Base-by-base conservation (phyloP, 495 filamentous ascomycete genomes). In the Penicillium steckii region DNA sequence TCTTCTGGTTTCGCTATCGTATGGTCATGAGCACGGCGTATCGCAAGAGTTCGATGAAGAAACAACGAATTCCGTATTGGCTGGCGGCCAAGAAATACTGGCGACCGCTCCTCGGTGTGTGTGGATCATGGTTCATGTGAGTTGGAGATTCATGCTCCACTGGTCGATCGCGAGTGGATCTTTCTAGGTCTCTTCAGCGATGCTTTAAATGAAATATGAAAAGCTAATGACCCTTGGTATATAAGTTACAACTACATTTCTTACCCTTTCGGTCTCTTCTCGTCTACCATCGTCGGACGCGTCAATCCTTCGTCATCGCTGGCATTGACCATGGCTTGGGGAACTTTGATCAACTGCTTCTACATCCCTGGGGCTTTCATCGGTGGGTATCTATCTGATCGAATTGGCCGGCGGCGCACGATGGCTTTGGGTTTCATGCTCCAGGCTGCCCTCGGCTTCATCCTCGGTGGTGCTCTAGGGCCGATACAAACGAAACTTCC, bases 351-450 rank as follows among this genome's bases (percentile, higher is more conserved):
- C 74, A 90, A 90, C 64, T 70, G 89, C 35, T 91, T 91, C 64
- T 87, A 90, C 72, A 80, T 91, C 46, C 89, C 89, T 0, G 89
- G 89, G 0, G 85, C 85, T 23, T 80, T 91, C 61, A 65, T 83
- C 30, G 89, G 89, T 22, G 82, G 85, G 3, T 81, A 82, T 26
- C 63, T 88, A 12, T 82, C 80, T 8, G 89, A 92, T 64, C 68
- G 70, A 44, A 62, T 91, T 35, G 89, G 89, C 0, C 88, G 88
- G 0, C 80, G 82, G 12, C 77, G 79, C 56, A 83, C 84, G 5
- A 78, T 92, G 2, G 80, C 78, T 8, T 54, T 78, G 5, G 85
- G 84, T 17, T 84, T 87, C 35, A 50, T 73, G 3, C 54, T 78
- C 1, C 88, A 91, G 59, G 85, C 77, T 0, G 68, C 85, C 18